A percentile compares a stretch with the other conserved stretches of the same genome.
phyloP scores from a whole-genome alignment of 306 rosid genomes.

The Malus fusca region DNA sequence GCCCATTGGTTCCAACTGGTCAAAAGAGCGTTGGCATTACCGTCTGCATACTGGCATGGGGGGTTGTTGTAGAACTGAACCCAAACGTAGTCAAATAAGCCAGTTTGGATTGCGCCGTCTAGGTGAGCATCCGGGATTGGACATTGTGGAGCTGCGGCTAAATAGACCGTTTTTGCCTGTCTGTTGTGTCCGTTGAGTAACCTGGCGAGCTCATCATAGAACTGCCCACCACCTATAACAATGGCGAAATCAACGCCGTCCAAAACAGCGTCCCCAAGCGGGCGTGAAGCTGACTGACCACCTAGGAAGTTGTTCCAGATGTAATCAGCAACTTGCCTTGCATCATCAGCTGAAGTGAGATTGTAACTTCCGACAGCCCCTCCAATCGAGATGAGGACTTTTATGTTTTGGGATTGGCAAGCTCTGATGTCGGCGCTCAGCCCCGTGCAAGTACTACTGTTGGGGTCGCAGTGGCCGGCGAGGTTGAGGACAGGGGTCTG shows the following conservation, averaged over 20 bases:
- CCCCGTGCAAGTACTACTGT: constrained; percentile 16
- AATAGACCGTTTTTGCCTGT: constrained; percentile 13
- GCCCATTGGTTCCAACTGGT: constrained; percentile 50
- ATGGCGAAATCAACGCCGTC: constrained; percentile 68
- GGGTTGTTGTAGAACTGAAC: constrained; percentile 68
- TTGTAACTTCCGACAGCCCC: constrained; percentile 37
- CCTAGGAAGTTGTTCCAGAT: constrained; percentile 57
- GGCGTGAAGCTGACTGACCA: constrained; percentile 37
- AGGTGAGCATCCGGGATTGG: constrained; percentile 38
- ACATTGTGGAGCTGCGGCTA: constrained; percentile 65
- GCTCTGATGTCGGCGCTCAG: constrained; percentile 24
- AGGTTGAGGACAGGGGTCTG: constrained; percentile 35
- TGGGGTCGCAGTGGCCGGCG: constrained; percentile 34
- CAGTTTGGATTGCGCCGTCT: constrained; percentile 36
- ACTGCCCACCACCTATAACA: constrained; percentile 21
- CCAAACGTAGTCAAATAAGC: constrained; percentile 55
- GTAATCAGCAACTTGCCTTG: constrained; percentile 27
- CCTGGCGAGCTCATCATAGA: constrained; percentile 37
- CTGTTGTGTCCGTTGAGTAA: constrained; percentile 17
- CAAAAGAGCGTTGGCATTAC: constrained; percentile 24
- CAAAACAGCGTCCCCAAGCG: constrained; percentile 39
- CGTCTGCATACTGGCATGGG: constrained; percentile 30
- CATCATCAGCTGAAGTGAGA: constrained; percentile 40
- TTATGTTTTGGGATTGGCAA: constrained; percentile 40
- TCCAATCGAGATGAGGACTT: constrained; percentile 59